Conservation (phyloP, 139 green algal species). For the Pseudopediastrum boryanum region DNA sequence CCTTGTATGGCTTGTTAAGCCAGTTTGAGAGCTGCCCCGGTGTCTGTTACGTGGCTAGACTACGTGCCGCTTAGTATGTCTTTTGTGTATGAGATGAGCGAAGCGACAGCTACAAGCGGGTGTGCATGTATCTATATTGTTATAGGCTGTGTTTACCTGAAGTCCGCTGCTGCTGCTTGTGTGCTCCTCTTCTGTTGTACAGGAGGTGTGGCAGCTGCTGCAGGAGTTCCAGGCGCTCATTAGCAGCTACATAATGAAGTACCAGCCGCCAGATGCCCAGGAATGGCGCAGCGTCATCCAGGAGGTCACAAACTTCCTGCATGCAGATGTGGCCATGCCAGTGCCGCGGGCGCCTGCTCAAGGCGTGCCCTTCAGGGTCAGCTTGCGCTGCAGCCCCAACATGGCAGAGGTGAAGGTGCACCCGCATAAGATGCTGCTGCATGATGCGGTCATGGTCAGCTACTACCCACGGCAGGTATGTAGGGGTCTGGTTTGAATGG, state of each 20-base stretch:
- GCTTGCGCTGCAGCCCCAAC: slow-evolving; percentile 21
- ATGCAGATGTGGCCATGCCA: slow-evolving; percentile 54
- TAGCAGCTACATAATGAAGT: slow-evolving; percentile 45
- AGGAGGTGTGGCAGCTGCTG: slow-evolving; percentile 64
- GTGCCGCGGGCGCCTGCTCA: slow-evolving; percentile 39
- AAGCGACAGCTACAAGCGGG: too few relatives aligned
- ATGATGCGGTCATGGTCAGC: slow-evolving; percentile 57
- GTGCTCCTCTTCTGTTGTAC: slow-evolving; percentile 21
- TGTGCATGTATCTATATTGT: too few relatives aligned
- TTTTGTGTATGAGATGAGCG: too few relatives aligned
- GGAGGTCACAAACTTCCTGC: slow-evolving; percentile 62
- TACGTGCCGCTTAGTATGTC: neutral
- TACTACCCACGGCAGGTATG: slow-evolving; percentile 58
- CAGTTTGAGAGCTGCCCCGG: too few relatives aligned
- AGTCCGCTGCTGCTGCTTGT: neutral
- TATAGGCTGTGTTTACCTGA: too few relatives aligned
- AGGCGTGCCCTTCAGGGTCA: slow-evolving; percentile 37
- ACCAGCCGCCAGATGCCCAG: slow-evolving; percentile 29
- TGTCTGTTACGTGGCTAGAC: too few relatives aligned
- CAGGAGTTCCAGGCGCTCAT: slow-evolving; percentile 69
- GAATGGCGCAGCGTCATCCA: slow-evolving; percentile 33
- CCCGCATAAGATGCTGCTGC: slow-evolving; percentile 49
- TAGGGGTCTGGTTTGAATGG: too few relatives aligned
- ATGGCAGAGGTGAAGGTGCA: slow-evolving; percentile 25
- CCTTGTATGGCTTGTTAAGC: too few relatives aligned